phyloP scores from a whole-genome alignment of 2,329 filamentous ascomycete genomes.

The Ophiostoma australiae region DNA sequence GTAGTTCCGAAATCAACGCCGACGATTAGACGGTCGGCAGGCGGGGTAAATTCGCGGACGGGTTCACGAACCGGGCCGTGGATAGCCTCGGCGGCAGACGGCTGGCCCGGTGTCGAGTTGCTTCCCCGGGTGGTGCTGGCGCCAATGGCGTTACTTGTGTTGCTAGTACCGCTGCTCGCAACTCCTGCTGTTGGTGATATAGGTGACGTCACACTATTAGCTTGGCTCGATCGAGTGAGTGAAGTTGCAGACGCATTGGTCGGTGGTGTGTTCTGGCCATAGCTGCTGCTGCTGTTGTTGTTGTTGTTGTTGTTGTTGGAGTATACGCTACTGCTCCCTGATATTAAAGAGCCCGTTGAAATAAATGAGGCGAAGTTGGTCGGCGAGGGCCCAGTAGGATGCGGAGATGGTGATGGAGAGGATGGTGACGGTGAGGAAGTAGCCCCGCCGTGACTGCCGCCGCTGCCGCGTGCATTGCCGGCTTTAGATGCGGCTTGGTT shows the following conservation, averaged over 20 bases:
- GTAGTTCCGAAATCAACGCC: slow-evolving; percentile 83
- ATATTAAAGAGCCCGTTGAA: background rate
- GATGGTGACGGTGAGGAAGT: background rate
- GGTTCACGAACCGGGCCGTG: slow-evolving; percentile 57
- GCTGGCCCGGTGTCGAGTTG: slow-evolving; percentile 38
- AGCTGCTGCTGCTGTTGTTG: background rate
- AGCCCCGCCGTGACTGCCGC: background rate
- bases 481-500: slow-evolving; percentile 17
- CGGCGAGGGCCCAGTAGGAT: background rate
- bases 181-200: background rate
- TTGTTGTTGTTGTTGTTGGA: background rate
- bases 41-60: slow-evolving; percentile 46
- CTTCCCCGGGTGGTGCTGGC: background rate
- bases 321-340: background rate
- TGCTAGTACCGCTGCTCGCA: slow-evolving; percentile 30
- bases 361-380: slow-evolving; percentile 1
- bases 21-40: slow-evolving; percentile 64
- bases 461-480: background rate
- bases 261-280: background rate
- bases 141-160: background rate
- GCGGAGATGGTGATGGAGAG: background rate
- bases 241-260: background rate
- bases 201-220: background rate
- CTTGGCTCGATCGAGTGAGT: background rate
- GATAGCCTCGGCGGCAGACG: slow-evolving; percentile 52